Evolutionary conservation across 495 filamentous ascomycete genomes (phyloP).

Genomic region (Penicillium diatomitis): DNA sequence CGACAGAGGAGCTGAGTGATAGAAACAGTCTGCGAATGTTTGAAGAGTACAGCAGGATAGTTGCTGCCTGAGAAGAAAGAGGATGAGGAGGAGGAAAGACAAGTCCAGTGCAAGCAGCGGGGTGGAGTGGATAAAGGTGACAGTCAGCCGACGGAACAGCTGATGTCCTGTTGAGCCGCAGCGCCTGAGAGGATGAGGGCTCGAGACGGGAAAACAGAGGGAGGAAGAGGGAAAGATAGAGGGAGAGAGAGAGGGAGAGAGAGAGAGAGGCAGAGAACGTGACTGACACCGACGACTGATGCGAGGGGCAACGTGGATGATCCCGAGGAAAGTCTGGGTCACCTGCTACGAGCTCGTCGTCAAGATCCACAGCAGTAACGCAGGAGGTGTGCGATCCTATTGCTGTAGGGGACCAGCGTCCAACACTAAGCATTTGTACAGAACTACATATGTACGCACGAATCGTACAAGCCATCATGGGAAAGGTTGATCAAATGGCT

Average conservation of each 20-base stretch:
- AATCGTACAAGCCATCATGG: too few relatives aligned
- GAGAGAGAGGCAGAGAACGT: not conserved
- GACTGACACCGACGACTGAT: conserved; percentile 9
- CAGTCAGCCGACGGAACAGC: conserved; percentile 18
- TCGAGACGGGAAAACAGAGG: too few relatives aligned
- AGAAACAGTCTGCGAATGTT: not conserved
- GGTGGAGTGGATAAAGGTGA: conserved; percentile 14
- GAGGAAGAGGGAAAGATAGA: too few relatives aligned
- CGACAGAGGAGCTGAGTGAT: not conserved
- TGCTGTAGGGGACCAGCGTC: too few relatives aligned
- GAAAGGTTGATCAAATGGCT: too few relatives aligned
- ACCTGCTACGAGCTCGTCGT: not conserved
- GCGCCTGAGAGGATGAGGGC: too few relatives aligned
- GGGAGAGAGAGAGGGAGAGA: too few relatives aligned
- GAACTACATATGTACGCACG: too few relatives aligned
- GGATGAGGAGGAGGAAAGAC: conserved; percentile 3
- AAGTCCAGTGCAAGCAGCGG: not conserved
- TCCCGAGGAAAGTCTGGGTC: not conserved
- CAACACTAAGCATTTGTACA: too few relatives aligned
- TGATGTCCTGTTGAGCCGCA: conserved; percentile 9
- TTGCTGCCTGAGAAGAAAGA: not conserved
- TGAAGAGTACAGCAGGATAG: not conserved
- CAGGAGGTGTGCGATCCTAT: too few relatives aligned
- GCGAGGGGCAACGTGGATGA: not conserved
- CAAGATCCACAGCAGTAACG: not conserved